Evolutionary conservation across 177 flowering plant species (phyloP), one percentile per base, ranked within the genome.

Genomic region (Vitis hybrid): DNA sequence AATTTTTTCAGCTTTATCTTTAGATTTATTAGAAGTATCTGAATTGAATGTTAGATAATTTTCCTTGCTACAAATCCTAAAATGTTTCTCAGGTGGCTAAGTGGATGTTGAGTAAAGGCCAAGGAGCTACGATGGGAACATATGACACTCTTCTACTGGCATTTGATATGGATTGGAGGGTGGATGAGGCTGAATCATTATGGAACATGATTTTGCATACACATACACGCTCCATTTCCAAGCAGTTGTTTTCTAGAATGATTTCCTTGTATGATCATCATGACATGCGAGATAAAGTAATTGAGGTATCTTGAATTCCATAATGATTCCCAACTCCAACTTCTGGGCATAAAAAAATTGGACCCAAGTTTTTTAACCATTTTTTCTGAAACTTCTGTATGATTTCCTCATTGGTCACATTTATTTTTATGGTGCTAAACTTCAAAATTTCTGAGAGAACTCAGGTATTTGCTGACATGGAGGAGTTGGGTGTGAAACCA

Each of bases 101-200:
- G 80, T 96, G 99, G 99, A 84, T 96, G 99, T 67, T 96, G 77
- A 85, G 91, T 85, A 96, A 90, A 85, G 99, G 99, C 55, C 97
- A 93, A 79, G 96, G 94, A 66, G 77, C 90, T 45, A 92, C 98
- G 39, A 93, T 96, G 99, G 90, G 85, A 68, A 96, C 99, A 29
- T 96, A 90, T 70, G 97, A 96, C 68, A 78, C 88, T 5, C 88
- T 96, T 56, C 77, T 96, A 10, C 81, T 92, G 75, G 98, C 99
- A 75, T 93, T 90, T 76, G 99, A 93, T 74, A 87, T 84, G 94
- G 97, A 93, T 60, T 51, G 72, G 65, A 86, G 99, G 70, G 84
- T 86, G 14, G 93, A 90, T 60, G 99, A 96, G 80, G 99, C 99
- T 15, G 94, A 90, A 67, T 82, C 87, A 31, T 67, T 93, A 18